Evolutionary conservation across 2,329 filamentous ascomycete species (phyloP), one percentile per base, ranked within the genome.

Genomic region (Penicillium sp.): DNA sequence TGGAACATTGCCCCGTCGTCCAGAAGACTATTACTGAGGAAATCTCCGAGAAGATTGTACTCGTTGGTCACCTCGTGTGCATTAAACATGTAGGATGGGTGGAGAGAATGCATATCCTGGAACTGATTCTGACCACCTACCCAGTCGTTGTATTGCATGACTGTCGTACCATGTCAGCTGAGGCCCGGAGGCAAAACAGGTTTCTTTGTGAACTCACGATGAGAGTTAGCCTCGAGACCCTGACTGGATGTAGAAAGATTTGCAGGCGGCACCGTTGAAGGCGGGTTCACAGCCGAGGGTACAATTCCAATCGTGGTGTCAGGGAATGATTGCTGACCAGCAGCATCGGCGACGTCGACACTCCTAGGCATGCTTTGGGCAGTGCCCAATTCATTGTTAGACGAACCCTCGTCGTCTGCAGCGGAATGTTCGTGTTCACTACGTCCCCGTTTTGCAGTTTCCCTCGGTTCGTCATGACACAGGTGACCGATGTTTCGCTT

Each of bases 401-500:
- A 70, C 46, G 70, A 68, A 55, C 61, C 82, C 62, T 85, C 82
- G 70, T 88, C 86, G 66, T 88, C 86, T 54, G 81, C 80, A 41
- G 78, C 77, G 50, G 84, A 80, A 57, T 81, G 76, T 59, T 79
- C 82, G 61, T 80, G 78, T 64, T 84, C 80, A 71, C 79, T 83
- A 78, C 93, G 96, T 66, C 83, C 77, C 76, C 92, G 93, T 77
- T 94, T 96, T 57, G 88, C 84, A 64, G 86, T 81, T 70, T 99
- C 93, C 75, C 93, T 88, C 65, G 92, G 93, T 77, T 97, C 94
- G 77, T 99, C 94, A 79, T 97, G 94, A 77, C 94, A 99, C 64
- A 99, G 83, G 77, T 99, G 94, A 68, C 93, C 94, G 75, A 99
- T 99, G 78, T 96, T 96, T 71, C 94, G 88, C 79, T 97, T 99